These are phyloP conservation scores for Bacterosira constricta DNA, from an alignment of 108 stramenopile genomes.

Conservation along the genomic window DNA sequence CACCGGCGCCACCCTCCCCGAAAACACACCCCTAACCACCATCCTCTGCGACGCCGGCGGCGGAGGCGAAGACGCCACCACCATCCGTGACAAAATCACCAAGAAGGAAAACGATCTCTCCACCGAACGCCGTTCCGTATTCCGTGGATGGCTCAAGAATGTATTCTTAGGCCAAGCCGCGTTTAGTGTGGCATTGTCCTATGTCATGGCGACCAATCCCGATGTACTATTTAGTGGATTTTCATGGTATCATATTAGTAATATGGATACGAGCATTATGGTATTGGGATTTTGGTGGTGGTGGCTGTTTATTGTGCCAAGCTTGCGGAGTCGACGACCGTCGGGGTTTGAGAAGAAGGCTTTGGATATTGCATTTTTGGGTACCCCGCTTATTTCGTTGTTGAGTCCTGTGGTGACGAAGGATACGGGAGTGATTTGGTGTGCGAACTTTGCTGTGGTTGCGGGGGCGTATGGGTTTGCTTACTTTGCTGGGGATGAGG, in stretches of 20 bases:
- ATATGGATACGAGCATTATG: constrained; percentile 85
- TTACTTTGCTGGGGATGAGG: constrained; percentile 43
- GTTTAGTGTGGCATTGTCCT: constrained; percentile 78
- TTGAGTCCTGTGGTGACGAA: constrained; percentile 91
- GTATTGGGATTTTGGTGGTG: constrained; percentile 98
- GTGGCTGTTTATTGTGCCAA: constrained; percentile 97
- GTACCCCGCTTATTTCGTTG: constrained; percentile 85
- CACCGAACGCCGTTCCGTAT: constrained; percentile 90
- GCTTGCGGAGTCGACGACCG: constrained; percentile 87
- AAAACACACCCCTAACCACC: constrained; percentile 22
- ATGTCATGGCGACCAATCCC: constrained; percentile 88
- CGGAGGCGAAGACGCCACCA: constrained; percentile 69
- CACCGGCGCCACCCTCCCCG: constrained; percentile 33
- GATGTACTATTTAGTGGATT: constrained; percentile 68
- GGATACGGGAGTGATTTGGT: constrained; percentile 89
- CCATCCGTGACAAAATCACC: constrained; percentile 69
- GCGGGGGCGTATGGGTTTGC: constrained; percentile 77
- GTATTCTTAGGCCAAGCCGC: constrained; percentile 92
- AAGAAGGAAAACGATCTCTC: constrained; percentile 86
- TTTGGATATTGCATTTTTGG: constrained; percentile 93
- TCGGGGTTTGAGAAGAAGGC: constrained; percentile 91
- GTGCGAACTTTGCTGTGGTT: constrained; percentile 77
- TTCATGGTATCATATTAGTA: constrained; percentile 68
- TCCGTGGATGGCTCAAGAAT: constrained; percentile 96
- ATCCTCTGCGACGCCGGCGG: constrained; percentile 68